Evolutionary conservation across 192 early-diverging fungal species (phyloP), one percentile per base, ranked within the genome.

Genomic region (Podila clonocystis): DNA sequence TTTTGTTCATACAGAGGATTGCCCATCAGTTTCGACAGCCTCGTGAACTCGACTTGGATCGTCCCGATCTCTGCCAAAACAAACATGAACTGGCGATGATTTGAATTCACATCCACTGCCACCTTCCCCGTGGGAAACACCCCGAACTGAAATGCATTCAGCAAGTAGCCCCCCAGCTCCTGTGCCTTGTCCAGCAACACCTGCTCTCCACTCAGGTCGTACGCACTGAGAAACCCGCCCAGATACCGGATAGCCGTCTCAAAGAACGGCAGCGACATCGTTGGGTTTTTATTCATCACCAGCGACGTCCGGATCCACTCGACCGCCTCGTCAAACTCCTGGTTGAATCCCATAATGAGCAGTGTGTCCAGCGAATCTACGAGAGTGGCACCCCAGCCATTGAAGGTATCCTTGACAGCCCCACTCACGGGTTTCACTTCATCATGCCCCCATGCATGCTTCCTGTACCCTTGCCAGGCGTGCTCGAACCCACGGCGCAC

Each of bases 281-380:
- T 28, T 69, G 52, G 24, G 36, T 52, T 22, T 45, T 60, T 6
- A 38, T 33, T 77, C 91, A 93, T 62, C 90, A 83, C 26, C 94
- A 79, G 0, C 12, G 28, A 61, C 3, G 70, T 63, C 4, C 68
- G 69, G 0, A 94, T 89, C 67, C 89, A 88, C 0, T 92, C 63
- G 61, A 88, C 89, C 0, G 93, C 93, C 49, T 88, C 72, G 20
- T 87, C 65, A 79, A 94, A 97, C 48, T 96, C 93, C 15, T 88
- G 85, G 24, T 84, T 70, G 2, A 97, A 83, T 13, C 82, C 92
- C 93, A 95, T 93, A 33, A 97, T 88, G 34, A 87, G 86, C 52
- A 96, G 83, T 6, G 95, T 96, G 73, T 97, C 96, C 26, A 97
- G 84, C 0, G 93, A 78, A 72, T 97, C 96, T 36, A 96, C 86